Base-by-base conservation (phyloP, 306 rosid species). In the Dryas alaskensis region DNA sequence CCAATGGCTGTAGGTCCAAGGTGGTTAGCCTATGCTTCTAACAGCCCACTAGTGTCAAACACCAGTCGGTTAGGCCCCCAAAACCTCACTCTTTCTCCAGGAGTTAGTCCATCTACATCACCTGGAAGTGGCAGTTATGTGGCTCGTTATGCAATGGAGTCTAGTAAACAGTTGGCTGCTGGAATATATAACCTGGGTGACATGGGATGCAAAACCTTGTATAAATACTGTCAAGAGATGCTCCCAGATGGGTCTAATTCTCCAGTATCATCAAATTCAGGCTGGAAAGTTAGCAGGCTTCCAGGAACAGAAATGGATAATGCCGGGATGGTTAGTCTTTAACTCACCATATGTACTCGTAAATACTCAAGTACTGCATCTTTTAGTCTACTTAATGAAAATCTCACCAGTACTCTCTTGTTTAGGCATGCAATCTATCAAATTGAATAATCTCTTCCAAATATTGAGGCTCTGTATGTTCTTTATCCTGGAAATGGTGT, bases 1-100 rank as follows among this genome's bases (percentile, higher is more conserved):
- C 96, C 98, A 58, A 87, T 92, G 96, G 87, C 92, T 81, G 96
- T 92, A 79, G 98, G 96, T 78, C 91, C 98, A 11, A 92, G 98
- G 87, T 92, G 98, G 98, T 78, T 92, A 79, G 98, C 98, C 63
- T 92, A 92, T 87, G 85, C 96, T 64, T 84, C 92, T 75, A 89
- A 84, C 80, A 89, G 74, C 60, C 90, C 91, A 11, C 77, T 88
- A 50, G 85, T 81, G 50, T 85, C 89, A 77, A 90, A 78, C 76
- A 75, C 73, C 61, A 87, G 93, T 71, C 86, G 89, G 69, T 64
- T 90, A 82, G 91, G 92, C 86, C 94, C 98, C 11, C 96, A 92
- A 76, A 88, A 78, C 74, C 72, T 74, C 22, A 78, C 81, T 76
- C 84, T 85, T 76, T 85, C 98, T 78, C 84, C 89, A 6, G 91